phyloP scores from a whole-genome alignment of 768 basidiomycete species.

The Rhizopogon sp. region DNA sequence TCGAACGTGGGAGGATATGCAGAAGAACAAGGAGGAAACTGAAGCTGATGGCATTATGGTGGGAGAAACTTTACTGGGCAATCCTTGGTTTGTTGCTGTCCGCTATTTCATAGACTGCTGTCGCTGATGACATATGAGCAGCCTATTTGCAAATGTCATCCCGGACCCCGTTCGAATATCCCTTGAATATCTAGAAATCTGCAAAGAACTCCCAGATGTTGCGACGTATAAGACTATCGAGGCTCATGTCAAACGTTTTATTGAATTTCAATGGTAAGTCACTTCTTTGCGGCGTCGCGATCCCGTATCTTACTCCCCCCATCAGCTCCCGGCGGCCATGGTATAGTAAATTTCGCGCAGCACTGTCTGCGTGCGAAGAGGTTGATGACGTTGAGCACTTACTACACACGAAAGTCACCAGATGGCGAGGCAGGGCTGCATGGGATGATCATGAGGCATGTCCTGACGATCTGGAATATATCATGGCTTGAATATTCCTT shows the following conservation, averaged over 20 bases:
- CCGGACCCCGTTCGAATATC: slow-evolving; percentile 65
- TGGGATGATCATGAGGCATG: background rate
- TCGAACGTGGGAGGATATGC: slow-evolving; percentile 50
- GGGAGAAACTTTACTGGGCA: slow-evolving; percentile 69
- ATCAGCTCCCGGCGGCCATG: slow-evolving; percentile 46
- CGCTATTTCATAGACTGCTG: background rate
- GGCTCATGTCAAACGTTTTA: slow-evolving; percentile 62
- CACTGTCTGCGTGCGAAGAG: slow-evolving; percentile 35
- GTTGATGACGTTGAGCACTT: slow-evolving; percentile 44
- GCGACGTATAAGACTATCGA: slow-evolving; percentile 46
- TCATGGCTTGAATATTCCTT: background rate
- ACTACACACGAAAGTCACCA: slow-evolving; percentile 37
- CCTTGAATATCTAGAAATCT: slow-evolving; percentile 64
- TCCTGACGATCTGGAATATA: background rate
- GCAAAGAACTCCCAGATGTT: slow-evolving; percentile 45
- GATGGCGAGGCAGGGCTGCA: slow-evolving; percentile 43
- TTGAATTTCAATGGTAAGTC: slow-evolving; percentile 63
- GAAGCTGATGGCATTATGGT: slow-evolving; percentile 77
- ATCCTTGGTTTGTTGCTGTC: slow-evolving; percentile 54
- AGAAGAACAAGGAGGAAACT: slow-evolving; percentile 47
- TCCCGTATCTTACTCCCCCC: slow-evolving; percentile 4
- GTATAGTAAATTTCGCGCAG: slow-evolving; percentile 51
- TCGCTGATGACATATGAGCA: slow-evolving; percentile 20
- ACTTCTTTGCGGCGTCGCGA: background rate
- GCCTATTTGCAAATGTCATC: slow-evolving; percentile 50